Conservation (phyloP, 2,329 filamentous ascomycete genomes). For the Sphaerostilbella broomeana region DNA sequence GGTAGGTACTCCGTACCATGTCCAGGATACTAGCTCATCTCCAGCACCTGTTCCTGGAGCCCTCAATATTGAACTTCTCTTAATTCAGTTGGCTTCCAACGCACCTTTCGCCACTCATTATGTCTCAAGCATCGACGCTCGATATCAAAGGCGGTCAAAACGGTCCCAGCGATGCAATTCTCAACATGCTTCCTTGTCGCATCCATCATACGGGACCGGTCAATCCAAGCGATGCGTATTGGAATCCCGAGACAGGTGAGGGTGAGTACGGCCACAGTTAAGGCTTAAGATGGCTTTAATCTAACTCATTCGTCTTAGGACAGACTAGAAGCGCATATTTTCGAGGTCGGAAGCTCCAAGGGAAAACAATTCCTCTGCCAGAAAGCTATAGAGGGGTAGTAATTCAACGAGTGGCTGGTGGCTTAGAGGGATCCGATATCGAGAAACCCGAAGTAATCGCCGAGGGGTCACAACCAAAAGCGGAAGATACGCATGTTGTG, state of each 20-base stretch:
- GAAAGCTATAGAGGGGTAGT: slow-evolving; percentile 64
- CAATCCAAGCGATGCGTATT: slow-evolving; percentile 58
- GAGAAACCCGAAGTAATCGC: slow-evolving; percentile 23
- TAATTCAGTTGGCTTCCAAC: too few relatives aligned
- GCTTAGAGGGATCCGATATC: slow-evolving; percentile 17
- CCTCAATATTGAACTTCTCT: too few relatives aligned
- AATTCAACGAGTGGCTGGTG: slow-evolving; percentile 34
- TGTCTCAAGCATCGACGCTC: slow-evolving; percentile 40
- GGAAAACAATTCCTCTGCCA: slow-evolving; percentile 60
- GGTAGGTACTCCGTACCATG: too few relatives aligned
- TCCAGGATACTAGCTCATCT: too few relatives aligned
- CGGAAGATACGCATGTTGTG: slow-evolving; percentile 54
- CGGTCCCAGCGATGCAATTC: slow-evolving; percentile 36
- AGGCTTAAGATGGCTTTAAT: background rate
- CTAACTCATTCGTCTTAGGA: slow-evolving; percentile 33
- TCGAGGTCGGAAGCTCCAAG: slow-evolving; percentile 72
- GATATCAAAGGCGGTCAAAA: slow-evolving; percentile 26
- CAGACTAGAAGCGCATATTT: slow-evolving; percentile 57
- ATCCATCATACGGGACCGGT: slow-evolving; percentile 71
- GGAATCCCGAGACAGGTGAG: slow-evolving; percentile 51
- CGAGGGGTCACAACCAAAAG: slow-evolving; percentile 38
- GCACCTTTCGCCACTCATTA: too few relatives aligned
- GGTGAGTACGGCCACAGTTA: background rate
- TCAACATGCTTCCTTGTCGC: slow-evolving; percentile 73
- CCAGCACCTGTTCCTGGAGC: too few relatives aligned